Conservation (phyloP, 2,329 filamentous ascomycete genomes). For the Ramularia collo-cygni region DNA sequence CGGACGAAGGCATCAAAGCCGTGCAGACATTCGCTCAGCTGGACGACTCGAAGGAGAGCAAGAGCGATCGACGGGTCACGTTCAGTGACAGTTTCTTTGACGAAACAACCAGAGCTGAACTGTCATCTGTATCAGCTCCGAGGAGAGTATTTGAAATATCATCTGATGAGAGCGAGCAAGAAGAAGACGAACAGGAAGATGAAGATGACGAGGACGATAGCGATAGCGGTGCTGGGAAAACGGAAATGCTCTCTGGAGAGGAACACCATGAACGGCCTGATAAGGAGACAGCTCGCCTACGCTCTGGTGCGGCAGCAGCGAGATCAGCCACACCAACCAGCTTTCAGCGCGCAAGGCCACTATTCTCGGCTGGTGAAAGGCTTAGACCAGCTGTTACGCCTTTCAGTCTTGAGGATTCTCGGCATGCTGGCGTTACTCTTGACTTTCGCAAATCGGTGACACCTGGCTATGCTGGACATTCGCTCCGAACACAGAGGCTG, state of each 20-base stretch:
- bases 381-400: too few species aligned
- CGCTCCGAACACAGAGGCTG: constrained; percentile 7
- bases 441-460: constrained; percentile 8
- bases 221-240: background rate
- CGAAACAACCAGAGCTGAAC: constrained; percentile 15
- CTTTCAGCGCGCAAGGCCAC: background rate
- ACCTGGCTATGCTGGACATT: constrained; percentile 1
- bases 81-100: constrained; percentile 16
- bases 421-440: constrained; percentile 6
- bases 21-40: background rate
- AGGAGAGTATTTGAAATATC: constrained; percentile 17
- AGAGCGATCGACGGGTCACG: constrained; percentile 9
- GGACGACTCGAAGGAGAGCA: background rate
- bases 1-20: background rate
- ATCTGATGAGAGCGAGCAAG: constrained; percentile 13
- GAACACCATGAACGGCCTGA: too few species aligned
- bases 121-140: constrained; percentile 24
- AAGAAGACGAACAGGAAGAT: constrained; percentile 14
- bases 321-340: constrained; percentile 1
- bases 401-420: too few species aligned
- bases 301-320: too few species aligned
- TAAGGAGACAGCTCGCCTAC: background rate
- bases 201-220: constrained; percentile 4
- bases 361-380: too few species aligned
- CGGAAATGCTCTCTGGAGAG: too few species aligned